Base-by-base conservation (phyloP, 805 yeast genomes). In the Barnettozyma siamensis region DNA sequence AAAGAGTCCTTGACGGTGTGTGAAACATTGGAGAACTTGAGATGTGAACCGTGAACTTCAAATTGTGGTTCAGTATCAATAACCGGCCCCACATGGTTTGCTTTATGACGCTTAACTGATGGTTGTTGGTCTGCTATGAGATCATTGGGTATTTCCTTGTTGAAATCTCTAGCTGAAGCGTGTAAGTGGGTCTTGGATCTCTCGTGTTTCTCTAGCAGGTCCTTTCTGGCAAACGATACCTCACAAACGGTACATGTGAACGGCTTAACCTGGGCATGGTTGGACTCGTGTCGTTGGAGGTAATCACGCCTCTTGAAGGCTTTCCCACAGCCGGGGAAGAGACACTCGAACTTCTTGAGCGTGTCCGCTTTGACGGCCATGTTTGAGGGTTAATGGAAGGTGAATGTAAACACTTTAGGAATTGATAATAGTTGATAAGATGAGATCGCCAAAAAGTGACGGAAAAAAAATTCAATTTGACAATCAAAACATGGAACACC, bases 261-360 rank as follows among this genome's bases (percentile, higher is more conserved):
- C 2, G 64, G 66, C 30, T 56, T 54, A 7, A 57, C 50, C 2
- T 38, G 30, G 3, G 52, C 45, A 44, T 63, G 67, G 40, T 60
- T 63, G 11, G 52, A 49, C 35, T 57, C 62, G 40, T 63, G 67
- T 29, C 67, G 35, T 16, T 48, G 41, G 4, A 63, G 45, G 40
- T 62, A 63, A 40, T 62, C 72, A 33, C 69, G 53, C 46, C 66
- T 49, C 36, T 64, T 64, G 17, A 61, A 61, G 7, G 58, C 52
- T 41, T 53, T 46, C 35, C 51, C 38, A 47, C 51, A 34, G n/a
- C 51, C 55, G 2, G 56, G 48, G 19, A 40, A 41, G 2, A 41
- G 33, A 44, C 53, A 47, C 9, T 34, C 24, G 31, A 39, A 45
- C 37, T 34, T 24, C 31, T 24, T 34, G 17, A 5, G 35, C 11